These are phyloP conservation scores for Kurtzmaniella quercitrusa DNA, from an alignment of 1,139 yeast genomes.

Conservation along the genomic window DNA sequence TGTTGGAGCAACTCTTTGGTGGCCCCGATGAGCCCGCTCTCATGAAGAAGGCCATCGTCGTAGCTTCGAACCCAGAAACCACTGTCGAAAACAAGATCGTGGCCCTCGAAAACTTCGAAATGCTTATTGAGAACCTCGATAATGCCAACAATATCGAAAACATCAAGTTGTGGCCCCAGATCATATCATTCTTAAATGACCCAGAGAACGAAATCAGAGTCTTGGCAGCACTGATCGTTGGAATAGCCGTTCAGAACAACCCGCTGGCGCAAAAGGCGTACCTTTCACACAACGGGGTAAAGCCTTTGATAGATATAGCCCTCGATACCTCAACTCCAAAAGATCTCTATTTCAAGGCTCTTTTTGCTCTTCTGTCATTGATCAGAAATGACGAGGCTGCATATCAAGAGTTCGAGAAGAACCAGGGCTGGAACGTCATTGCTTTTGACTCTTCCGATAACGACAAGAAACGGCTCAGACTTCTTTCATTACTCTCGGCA, in stretches of 20 bases:
- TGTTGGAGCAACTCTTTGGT: slow-evolving; percentile 75
- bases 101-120: slow-evolving; percentile 89
- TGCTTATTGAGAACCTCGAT: slow-evolving; percentile 89
- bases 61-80: slow-evolving; percentile 61
- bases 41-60: slow-evolving; percentile 71
- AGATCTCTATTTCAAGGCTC: slow-evolving; percentile 53
- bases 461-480: slow-evolving; percentile 46
- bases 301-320: slow-evolving; percentile 40
- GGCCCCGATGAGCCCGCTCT: slow-evolving; percentile 81
- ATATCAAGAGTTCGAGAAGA: slow-evolving; percentile 48
- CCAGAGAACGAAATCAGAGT: slow-evolving; percentile 39
- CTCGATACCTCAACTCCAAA: slow-evolving; percentile 18
- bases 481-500: slow-evolving; percentile 55
- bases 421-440: slow-evolving; percentile 59
- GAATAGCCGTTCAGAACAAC: slow-evolving; percentile 92
- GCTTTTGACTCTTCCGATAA: slow-evolving; percentile 9
- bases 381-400: slow-evolving; percentile 67
- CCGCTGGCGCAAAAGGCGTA: slow-evolving; percentile 67
- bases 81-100: slow-evolving; percentile 59
- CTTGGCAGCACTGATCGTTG: slow-evolving; percentile 70
- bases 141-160: slow-evolving; percentile 91
- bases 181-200: slow-evolving; percentile 48
- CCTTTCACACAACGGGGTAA: slow-evolving; percentile 48
- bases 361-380: slow-evolving; percentile 73
- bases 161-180: slow-evolving; percentile 72